A percentile compares a stretch with the other conserved stretches of the same genome.
These are phyloP conservation scores for Neurospora sp. DNA, from an alignment of 495 filamentous ascomycete genomes.

Conservation along the genomic window DNA sequence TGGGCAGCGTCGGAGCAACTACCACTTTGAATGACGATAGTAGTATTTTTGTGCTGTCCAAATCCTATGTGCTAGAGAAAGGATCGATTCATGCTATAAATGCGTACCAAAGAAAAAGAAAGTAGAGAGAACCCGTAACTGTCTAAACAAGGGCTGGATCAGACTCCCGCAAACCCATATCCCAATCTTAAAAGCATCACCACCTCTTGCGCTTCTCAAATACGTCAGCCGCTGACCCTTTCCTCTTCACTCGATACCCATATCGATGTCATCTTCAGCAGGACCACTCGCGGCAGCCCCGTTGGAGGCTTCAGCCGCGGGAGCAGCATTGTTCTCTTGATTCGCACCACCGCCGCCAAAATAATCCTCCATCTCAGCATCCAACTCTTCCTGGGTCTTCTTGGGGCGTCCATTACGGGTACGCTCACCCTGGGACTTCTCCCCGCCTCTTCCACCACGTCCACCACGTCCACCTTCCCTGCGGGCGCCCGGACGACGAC, in stretches of 20 bases:
- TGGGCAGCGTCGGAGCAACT: background rate
- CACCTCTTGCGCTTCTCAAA: background rate
- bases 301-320: conserved; percentile 5
- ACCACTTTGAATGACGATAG: background rate
- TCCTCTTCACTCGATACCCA: conserved; percentile 6
- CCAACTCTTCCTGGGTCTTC: conserved; percentile 88
- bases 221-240: background rate
- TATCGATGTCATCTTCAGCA: conserved; percentile 11
- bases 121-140: background rate
- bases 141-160: background rate
- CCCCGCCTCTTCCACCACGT: conserved; percentile 31
- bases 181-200: background rate
- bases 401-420: conserved; percentile 49
- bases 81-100: background rate
- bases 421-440: conserved; percentile 24
- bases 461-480: conserved; percentile 31
- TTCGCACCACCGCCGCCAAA: conserved; percentile 44
- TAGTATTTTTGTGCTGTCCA: background rate
- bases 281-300: background rate
- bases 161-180: background rate
- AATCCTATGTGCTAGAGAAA: background rate
- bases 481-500: conserved; percentile 43
- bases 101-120: background rate
- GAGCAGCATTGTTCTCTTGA: conserved; percentile 12
- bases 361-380: conserved; percentile 95